These are phyloP conservation scores for Eragrostis curvula DNA, from an alignment of 176 grass and related monocot species.

Conservation along the genomic window DNA sequence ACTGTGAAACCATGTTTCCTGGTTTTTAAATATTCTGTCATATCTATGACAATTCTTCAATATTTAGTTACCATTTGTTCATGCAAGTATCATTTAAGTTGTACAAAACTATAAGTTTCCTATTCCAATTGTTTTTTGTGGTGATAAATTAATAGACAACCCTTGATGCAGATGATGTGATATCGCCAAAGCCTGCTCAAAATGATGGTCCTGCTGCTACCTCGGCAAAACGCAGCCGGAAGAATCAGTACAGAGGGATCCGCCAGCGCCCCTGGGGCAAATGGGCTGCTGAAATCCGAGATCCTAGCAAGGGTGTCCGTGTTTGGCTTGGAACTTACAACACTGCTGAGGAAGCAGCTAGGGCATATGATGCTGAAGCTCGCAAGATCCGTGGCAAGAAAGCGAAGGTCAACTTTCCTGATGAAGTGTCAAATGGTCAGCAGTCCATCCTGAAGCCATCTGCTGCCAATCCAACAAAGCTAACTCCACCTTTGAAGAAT, in stretches of 20 bases:
- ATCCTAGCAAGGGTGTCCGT: conserved; percentile 80
- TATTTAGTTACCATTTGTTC: neutral
- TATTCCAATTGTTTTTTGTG: conserved; percentile 20
- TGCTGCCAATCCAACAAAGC: conserved; percentile 30
- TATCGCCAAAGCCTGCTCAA: conserved; percentile 36
- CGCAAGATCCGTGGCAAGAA: conserved; percentile 82
- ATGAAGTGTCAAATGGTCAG: conserved; percentile 43
- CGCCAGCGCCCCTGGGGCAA: conserved; percentile 79
- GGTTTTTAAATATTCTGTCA: neutral
- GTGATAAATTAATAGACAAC: conserved; percentile 3
- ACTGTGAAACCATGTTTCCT: neutral
- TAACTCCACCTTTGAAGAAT: conserved; percentile 29
- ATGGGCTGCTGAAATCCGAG: conserved; percentile 88
- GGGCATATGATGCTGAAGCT: conserved; percentile 81
- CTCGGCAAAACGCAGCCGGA: conserved; percentile 47
- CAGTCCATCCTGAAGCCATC: conserved; percentile 29
- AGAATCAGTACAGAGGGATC: conserved; percentile 80
- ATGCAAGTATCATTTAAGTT: neutral
- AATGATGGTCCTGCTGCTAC: conserved; percentile 42
- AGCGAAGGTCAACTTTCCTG: conserved; percentile 84
- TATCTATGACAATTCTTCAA: conserved; percentile 8
- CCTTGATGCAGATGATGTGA: conserved; percentile 46
- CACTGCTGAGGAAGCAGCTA: conserved; percentile 79
- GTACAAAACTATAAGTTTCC: neutral
- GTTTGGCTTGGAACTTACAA: conserved; percentile 93